Percentiles rank a stretch among this genome's conserved stretches.
phyloP scores from a whole-genome alignment of 202 grass and related monocot genomes.

The Eragrostis tef region DNA sequence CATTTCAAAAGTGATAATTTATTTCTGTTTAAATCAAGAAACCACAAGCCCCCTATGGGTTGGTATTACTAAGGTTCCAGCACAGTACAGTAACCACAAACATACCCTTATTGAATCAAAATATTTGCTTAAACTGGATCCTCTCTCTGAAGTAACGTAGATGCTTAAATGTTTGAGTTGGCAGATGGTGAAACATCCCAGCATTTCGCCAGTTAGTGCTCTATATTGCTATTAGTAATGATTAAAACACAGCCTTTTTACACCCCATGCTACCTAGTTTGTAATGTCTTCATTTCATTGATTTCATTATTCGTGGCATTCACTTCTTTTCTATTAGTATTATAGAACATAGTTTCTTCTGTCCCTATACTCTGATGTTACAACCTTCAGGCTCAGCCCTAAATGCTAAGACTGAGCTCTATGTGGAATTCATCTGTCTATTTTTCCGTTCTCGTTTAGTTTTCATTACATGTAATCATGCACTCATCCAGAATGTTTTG shows the following conservation, averaged over 20 bases:
- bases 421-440: too few relatives aligned
- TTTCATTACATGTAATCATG: not conserved
- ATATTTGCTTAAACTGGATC: not conserved
- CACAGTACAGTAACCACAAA: not conserved
- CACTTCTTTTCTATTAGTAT: conserved; percentile 12
- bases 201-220: not conserved
- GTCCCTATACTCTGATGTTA: not conserved
- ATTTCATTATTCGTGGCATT: not conserved
- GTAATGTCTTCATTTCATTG: not conserved
- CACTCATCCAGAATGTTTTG: conserved; percentile 30
- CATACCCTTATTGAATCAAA: not conserved
- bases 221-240: not conserved
- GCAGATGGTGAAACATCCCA: not conserved
- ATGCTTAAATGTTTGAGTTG: not conserved
- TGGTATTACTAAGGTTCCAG: not conserved
- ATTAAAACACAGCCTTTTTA: not conserved
- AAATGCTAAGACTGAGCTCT: not conserved
- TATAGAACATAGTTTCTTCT: not conserved
- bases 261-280: conserved; percentile 10
- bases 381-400: not conserved
- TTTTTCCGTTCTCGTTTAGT: not conserved
- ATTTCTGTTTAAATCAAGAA: not conserved
- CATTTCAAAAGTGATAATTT: not conserved
- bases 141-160: not conserved
- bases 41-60: too few relatives aligned